phyloP scores from a whole-genome alignment of 345 rosid genomes.

The Eucalyptus albens region DNA sequence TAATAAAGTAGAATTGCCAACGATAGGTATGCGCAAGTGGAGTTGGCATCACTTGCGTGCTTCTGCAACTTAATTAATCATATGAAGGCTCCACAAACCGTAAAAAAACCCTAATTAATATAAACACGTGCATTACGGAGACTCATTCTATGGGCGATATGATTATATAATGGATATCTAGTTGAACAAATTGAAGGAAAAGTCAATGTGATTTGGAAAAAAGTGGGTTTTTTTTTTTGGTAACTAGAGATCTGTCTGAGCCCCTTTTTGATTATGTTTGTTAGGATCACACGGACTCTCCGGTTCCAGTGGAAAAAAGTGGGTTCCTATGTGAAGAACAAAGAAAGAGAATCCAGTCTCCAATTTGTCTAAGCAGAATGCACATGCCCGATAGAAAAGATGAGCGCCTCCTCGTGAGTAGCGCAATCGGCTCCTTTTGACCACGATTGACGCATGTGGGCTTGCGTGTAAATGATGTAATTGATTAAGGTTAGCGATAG shows the following conservation, averaged over 20 bases:
- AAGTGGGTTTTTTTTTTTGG: accelerated
- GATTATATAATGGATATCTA: neutral
- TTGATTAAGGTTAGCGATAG: neutral
- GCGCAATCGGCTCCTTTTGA: neutral
- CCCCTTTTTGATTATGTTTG: accelerated
- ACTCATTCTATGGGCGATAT: neutral
- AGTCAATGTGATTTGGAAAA: neutral
- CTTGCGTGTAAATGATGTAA: neutral
- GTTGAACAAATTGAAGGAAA: neutral
- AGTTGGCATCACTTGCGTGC: neutral
- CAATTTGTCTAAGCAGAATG: neutral
- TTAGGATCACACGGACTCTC: accelerated
- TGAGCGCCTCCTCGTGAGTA: neutral
- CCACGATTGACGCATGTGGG: neutral
- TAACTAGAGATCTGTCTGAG: accelerated
- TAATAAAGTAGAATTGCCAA: neutral
- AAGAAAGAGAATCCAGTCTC: neutral
- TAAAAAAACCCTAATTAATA: neutral
- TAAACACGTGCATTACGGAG: too few species aligned
- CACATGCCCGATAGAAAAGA: neutral
- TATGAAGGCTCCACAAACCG: neutral
- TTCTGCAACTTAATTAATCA: neutral
- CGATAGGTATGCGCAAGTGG: neutral
- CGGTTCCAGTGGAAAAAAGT: accelerated
- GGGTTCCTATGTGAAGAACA: neutral